These are phyloP conservation scores for Chytridiales sp. DNA, from an alignment of 371 early-diverging fungal species.

Conservation along the genomic window DNA sequence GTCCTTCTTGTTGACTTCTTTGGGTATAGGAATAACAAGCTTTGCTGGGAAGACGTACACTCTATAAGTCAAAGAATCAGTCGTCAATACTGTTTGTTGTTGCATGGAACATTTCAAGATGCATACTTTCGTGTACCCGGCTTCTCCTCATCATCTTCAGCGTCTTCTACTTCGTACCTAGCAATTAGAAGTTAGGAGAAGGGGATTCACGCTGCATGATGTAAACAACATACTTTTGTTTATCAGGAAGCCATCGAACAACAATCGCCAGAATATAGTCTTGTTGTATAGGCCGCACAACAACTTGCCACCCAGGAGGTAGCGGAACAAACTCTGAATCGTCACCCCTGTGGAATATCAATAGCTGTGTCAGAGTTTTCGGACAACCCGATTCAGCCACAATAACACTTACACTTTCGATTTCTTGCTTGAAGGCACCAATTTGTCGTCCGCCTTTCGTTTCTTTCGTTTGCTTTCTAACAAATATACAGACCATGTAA, in stretches of 20 bases:
- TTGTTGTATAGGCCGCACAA: conserved; percentile 22
- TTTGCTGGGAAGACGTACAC: conserved; percentile 62
- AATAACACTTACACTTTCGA: conserved; percentile 46
- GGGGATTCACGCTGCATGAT: neutral
- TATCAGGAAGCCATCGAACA: conserved; percentile 25
- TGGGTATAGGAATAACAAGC: conserved; percentile 62
- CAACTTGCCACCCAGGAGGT: conserved; percentile 25
- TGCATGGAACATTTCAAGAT: neutral
- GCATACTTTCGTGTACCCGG: conserved; percentile 62
- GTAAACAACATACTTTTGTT: conserved; percentile 29
- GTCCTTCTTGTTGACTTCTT: conserved; percentile 45
- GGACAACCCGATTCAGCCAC: neutral
- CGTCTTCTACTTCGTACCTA: conserved; percentile 54
- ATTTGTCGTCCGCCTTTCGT: conserved; percentile 62
- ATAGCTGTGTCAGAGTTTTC: neutral
- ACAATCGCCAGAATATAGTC: conserved; percentile 40
- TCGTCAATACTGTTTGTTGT: conserved; percentile 4
- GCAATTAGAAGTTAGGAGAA: no score
- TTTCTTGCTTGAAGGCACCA: conserved; percentile 45
- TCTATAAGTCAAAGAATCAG: conserved; percentile 33
- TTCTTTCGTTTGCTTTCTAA: conserved; percentile 59
- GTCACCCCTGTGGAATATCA: neutral
- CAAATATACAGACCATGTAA: no score
- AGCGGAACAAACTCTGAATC: conserved; percentile 6
- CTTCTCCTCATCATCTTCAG: conserved; percentile 72